Evolutionary conservation across 177 flowering plant species (phyloP).

Genomic region (Vitis hybrid): DNA sequence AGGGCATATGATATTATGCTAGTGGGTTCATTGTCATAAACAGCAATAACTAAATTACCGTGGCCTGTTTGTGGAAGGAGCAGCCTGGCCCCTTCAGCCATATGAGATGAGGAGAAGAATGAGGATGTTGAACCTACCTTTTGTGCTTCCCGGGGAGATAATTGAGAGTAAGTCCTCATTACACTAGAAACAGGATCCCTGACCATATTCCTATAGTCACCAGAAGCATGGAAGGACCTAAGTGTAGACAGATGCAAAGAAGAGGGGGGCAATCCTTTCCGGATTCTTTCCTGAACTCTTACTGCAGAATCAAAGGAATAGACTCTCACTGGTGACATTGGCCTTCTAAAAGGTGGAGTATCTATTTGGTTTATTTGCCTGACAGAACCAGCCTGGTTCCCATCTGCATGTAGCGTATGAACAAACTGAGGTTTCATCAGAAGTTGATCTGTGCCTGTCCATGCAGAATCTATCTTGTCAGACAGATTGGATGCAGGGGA

Average conservation of each 20-base stretch:
- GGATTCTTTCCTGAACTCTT: constrained; percentile 55
- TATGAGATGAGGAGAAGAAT: constrained; percentile 44
- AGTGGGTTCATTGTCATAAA: constrained; percentile 90
- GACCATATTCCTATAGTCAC: constrained; percentile 68
- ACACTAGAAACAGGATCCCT: constrained; percentile 66
- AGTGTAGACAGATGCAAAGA: constrained; percentile 58
- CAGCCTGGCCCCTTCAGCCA: constrained; percentile 75
- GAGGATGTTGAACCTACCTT: constrained; percentile 46
- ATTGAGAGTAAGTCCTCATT: constrained; percentile 46
- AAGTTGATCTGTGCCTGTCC: constrained; percentile 71
- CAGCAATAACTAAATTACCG: constrained; percentile 65
- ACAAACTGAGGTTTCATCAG: constrained; percentile 21
- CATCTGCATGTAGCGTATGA: constrained; percentile 23
- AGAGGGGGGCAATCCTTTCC: constrained; percentile 50
- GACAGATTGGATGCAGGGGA: constrained; percentile 65
- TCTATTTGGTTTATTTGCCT: constrained; percentile 28
- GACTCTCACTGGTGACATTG: constrained; percentile 63
- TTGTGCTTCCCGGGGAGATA: constrained; percentile 50
- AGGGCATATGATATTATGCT: constrained; percentile 94
- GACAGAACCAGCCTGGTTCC: constrained; percentile 22
- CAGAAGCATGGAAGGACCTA: constrained; percentile 87
- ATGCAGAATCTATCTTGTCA: constrained; percentile 87
- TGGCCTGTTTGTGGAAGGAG: constrained; percentile 56
- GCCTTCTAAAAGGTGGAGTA: constrained; percentile 36
- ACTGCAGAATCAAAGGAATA: constrained; percentile 92